phyloP scores from a whole-genome alignment of 371 early-diverging fungal genomes.

The Mucor plumbeus region DNA sequence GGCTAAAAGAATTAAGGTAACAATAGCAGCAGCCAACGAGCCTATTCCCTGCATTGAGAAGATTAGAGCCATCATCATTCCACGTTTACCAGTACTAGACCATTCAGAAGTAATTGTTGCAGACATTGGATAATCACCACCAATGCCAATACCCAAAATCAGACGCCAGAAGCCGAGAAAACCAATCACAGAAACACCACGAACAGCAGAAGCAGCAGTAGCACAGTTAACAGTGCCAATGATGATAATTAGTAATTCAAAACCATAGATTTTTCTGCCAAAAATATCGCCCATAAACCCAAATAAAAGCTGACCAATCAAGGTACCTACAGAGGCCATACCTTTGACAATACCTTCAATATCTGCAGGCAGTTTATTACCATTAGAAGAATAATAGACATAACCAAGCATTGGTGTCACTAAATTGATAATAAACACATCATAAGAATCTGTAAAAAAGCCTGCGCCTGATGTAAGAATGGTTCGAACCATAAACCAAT shows the following conservation, averaged over 20 bases:
- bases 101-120: conserved; percentile 88
- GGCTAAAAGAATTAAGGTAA: conserved; percentile 63
- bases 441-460: conserved; percentile 88
- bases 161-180: conserved; percentile 77
- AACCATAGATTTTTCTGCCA: conserved; percentile 87
- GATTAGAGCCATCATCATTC: conserved; percentile 85
- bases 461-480: conserved; percentile 84
- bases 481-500: conserved; percentile 82
- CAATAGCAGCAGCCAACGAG: conserved; percentile 70
- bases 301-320: conserved; percentile 81
- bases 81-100: conserved; percentile 75
- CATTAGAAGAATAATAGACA: conserved; percentile 59
- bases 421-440: conserved; percentile 83
- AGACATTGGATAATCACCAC: conserved; percentile 81
- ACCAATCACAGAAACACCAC: conserved; percentile 5
- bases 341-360: conserved; percentile 77
- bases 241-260: conserved; percentile 82
- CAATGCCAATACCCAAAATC: conserved; percentile 81
- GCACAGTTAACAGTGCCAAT: conserved; percentile 69
- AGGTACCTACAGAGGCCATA: conserved; percentile 75
- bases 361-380: conserved; percentile 55
- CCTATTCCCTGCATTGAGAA: conserved; percentile 90
- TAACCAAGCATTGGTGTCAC: conserved; percentile 78
- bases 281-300: conserved; percentile 80
- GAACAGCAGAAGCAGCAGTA: conserved; percentile 54